Percentiles rank a stretch among this genome's conserved stretches.
phyloP scores from a whole-genome alignment of 306 rosid species.

The Lablab purpureus region DNA sequence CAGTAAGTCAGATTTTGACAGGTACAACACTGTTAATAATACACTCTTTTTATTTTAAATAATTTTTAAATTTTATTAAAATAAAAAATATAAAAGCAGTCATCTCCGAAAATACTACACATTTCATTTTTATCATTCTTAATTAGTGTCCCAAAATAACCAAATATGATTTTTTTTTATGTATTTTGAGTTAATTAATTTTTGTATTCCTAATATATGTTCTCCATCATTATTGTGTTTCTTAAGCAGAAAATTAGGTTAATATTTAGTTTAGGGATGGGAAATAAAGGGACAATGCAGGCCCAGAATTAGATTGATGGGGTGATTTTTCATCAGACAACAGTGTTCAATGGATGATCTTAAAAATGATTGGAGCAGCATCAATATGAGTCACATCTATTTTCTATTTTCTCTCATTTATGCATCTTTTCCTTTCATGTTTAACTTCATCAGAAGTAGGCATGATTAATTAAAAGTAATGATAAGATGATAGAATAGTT shows the following conservation, averaged over 20 bases:
- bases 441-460: slow-evolving; percentile 26
- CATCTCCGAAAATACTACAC: too few species aligned
- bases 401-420: slow-evolving; percentile 35
- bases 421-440: slow-evolving; percentile 39
- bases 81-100: too few species aligned
- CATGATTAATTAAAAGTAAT: background rate
- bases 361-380: slow-evolving; percentile 54
- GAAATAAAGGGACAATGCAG: slow-evolving; percentile 57
- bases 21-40: too few species aligned
- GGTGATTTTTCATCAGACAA: slow-evolving; percentile 42
- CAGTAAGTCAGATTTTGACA: too few species aligned
- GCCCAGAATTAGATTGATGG: slow-evolving; percentile 53
- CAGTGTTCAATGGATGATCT: slow-evolving; percentile 44
- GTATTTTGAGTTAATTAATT: background rate
- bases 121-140: too few species aligned
- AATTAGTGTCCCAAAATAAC: too few species aligned
- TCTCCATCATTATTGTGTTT: slow-evolving; percentile 15
- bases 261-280: slow-evolving; percentile 33
- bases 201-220: slow-evolving; percentile 4
- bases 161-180: too few species aligned
- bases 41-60: too few species aligned
- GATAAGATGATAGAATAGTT: background rate
- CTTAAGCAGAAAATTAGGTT: slow-evolving; percentile 26
- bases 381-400: slow-evolving; percentile 49
- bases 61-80: too few species aligned